A percentile compares a stretch with the other conserved stretches of the same genome.
Evolutionary conservation across 345 rosid genomes (phyloP).

Genomic region (Eucalyptus microcorys): DNA sequence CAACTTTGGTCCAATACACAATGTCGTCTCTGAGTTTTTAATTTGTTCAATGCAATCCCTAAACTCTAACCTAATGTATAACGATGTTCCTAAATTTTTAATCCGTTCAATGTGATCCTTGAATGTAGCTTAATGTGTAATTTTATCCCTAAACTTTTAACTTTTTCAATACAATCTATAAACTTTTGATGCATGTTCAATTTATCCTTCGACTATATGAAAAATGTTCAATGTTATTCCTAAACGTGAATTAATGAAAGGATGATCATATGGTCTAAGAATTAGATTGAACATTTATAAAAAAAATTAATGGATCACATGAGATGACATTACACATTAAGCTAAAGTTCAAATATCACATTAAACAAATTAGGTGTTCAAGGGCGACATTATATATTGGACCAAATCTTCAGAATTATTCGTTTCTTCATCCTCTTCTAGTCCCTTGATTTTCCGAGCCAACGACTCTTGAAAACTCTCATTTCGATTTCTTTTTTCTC

Average conservation of each 20-base stretch:
- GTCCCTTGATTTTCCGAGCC: not conserved
- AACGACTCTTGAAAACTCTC: not conserved
- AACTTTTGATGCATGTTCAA: too few relatives aligned
- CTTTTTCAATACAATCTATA: accelerated
- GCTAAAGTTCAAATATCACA: accelerated
- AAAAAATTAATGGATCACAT: accelerated
- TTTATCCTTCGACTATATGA: accelerated
- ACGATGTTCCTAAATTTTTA: too few relatives aligned
- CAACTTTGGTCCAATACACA: not conserved
- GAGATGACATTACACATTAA: too few relatives aligned
- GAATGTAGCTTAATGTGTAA: too few relatives aligned
- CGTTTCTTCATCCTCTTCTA: too few relatives aligned
- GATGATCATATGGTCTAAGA: accelerated
- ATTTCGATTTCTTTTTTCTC: accelerated
- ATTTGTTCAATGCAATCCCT: accelerated
- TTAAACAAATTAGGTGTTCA: too few relatives aligned
- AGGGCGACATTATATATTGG: too few relatives aligned
- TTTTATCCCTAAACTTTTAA: accelerated
- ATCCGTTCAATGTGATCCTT: accelerated
- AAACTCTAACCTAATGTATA: too few relatives aligned
- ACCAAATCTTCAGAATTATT: too few relatives aligned
- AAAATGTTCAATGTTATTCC: too few relatives aligned
- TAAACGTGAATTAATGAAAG: accelerated
- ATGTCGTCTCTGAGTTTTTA: too few relatives aligned
- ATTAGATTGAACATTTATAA: not conserved